Conservation (phyloP, 805 yeast genomes). For the Isabelozyma pseudorhagii region DNA sequence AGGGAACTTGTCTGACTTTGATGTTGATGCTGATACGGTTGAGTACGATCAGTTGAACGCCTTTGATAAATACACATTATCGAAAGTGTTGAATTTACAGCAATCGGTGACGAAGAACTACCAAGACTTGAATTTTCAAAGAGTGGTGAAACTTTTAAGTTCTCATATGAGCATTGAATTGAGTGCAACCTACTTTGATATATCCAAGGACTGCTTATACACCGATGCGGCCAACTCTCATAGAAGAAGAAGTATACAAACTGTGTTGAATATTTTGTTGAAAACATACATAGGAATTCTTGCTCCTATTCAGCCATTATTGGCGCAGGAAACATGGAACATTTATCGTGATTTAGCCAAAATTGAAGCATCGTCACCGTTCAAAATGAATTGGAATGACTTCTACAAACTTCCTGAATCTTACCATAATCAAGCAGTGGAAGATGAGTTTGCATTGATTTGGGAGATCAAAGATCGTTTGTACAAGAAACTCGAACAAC, state of each 20-base stretch:
- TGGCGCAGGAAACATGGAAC: conserved; percentile 88
- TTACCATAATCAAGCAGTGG: conserved; percentile 34
- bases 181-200: conserved; percentile 83
- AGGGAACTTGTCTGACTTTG: conserved; percentile 63
- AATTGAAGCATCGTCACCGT: conserved; percentile 38
- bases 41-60: conserved; percentile 30
- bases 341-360: conserved; percentile 35
- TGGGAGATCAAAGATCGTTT: conserved; percentile 48
- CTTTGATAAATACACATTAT: conserved; percentile 63
- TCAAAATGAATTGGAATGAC: conserved; percentile 37
- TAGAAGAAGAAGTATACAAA: conserved; percentile 59
- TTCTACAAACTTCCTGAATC: conserved; percentile 26
- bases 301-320: conserved; percentile 78
- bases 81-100: conserved; percentile 50
- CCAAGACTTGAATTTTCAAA: conserved; percentile 60
- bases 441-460: conserved; percentile 43
- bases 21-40: conserved; percentile 24
- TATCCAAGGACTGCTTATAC: conserved; percentile 81
- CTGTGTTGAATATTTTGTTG: conserved; percentile 60
- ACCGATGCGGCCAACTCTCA: conserved; percentile 52
- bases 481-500: conserved; percentile 52
- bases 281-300: conserved; percentile 62
- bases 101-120: conserved; percentile 42
- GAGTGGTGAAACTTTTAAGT: conserved; percentile 64
- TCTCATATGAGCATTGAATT: conserved; percentile 71